Base-by-base conservation (phyloP, 176 grass and related monocot species). In the Oryza rufipogon region DNA sequence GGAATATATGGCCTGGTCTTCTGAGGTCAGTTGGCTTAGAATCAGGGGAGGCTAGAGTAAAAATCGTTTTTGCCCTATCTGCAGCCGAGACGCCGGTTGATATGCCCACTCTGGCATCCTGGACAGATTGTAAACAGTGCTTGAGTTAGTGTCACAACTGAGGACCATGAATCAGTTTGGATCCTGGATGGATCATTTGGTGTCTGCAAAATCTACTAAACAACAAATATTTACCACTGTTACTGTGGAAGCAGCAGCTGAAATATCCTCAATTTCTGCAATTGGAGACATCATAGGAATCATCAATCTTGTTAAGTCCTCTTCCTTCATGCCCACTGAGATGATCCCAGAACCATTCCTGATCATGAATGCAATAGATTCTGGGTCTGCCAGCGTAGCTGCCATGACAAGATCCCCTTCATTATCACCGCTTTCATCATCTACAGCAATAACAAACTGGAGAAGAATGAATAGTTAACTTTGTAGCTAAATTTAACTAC, bases 401-500 rank as follows among this genome's bases (percentile, higher is more conserved):
- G 93, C 96, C 91, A 95, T 95, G 71, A 95, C 73, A 80, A 98
- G 86, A 79, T 88, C 89, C 54, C 96, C 93, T 88, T 90, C 89
- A 0, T 78, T 84, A 26, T 91, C 91, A 25, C 92, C 89, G 0
- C 88, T 89, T 76, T 98, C 93, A 75, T 90, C 96, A 90, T 98
- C 91, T 91, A 98, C 93, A 89, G 89, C 96, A 88, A 98, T 93
- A 82, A 95, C 91, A 90, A 95, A 95, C 96, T 98, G 92, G 80
- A 93, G 80, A 91, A 91, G 84, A 89, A 87, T 91, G 87, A 84
- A 86, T 78, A 84, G 76, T 94, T 94, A 80, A 86, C 82, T 73
- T 66, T 83, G 68, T 61, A 32, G 38, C 14, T 77, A 81, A 66
- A 78, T 20, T 26, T 11, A 20, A 66, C 9, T 84, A 8, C 11